phyloP scores from a whole-genome alignment of 1,139 yeast genomes.

The Yamadazyma taylorii region DNA sequence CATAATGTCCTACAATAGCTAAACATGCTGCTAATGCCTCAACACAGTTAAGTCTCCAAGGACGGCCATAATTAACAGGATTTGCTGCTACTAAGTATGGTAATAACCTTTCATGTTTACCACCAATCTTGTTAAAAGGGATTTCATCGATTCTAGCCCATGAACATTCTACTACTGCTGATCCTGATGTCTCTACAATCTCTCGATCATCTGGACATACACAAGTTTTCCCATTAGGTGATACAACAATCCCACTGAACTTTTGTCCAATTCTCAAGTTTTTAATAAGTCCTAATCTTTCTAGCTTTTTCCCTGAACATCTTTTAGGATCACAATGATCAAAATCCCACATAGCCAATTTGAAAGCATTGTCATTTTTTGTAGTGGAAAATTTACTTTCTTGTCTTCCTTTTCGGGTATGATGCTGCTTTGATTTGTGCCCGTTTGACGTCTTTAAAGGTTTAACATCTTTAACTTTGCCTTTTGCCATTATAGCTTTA shows the following conservation, averaged over 20 bases:
- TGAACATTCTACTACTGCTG: slow-evolving; percentile 97
- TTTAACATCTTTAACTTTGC: slow-evolving; percentile 33
- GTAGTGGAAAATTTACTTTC: slow-evolving; percentile 41
- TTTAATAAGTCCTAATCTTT: slow-evolving; percentile 80
- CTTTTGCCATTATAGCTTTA: slow-evolving; percentile 1
- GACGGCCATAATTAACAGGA: slow-evolving; percentile 95
- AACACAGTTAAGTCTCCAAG: slow-evolving; percentile 95
- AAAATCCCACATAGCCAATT: slow-evolving; percentile 91
- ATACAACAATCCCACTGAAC: slow-evolving; percentile 84
- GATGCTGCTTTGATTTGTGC: slow-evolving; percentile 56
- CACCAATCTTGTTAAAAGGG: slow-evolving; percentile 93
- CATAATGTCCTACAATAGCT: slow-evolving; percentile 88
- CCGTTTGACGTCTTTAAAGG: slow-evolving; percentile 48
- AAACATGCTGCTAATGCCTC: slow-evolving; percentile 98
- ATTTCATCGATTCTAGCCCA: slow-evolving; percentile 97
- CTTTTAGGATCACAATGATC: slow-evolving; percentile 98
- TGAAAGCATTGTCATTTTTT: slow-evolving; percentile 46
- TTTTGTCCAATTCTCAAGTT: slow-evolving; percentile 86
- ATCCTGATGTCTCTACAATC: slow-evolving; percentile 78
- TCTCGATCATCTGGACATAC: slow-evolving; percentile 88
- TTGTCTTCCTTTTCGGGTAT: slow-evolving; percentile 50
- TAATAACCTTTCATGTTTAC: slow-evolving; percentile 78
- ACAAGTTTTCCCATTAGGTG: slow-evolving; percentile 89
- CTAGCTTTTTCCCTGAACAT: slow-evolving; percentile 93
- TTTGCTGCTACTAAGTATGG: slow-evolving; percentile 96